Evolutionary conservation across 176 grass and related monocot species (phyloP).

Genomic region (Bolboschoenus planiculmis): DNA sequence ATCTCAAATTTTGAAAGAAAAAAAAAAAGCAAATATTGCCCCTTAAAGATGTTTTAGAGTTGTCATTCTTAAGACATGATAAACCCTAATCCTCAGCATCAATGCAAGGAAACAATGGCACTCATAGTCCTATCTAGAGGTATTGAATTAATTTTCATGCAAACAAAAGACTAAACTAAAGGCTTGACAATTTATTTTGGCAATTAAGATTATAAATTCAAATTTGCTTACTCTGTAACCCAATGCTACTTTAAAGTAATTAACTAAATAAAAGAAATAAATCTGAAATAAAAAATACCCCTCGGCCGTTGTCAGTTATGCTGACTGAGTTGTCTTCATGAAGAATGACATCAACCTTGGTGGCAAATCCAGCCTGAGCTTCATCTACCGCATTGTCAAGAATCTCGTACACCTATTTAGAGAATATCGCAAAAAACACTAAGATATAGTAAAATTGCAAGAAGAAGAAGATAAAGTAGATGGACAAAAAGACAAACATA

Average conservation of each 20-base stretch:
- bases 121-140: neutral
- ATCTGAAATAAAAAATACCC: slow-evolving; percentile 42
- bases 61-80: neutral
- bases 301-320: slow-evolving; percentile 78
- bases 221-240: neutral
- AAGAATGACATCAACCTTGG: slow-evolving; percentile 70
- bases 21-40: neutral
- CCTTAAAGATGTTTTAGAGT: neutral
- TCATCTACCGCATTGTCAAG: slow-evolving; percentile 97
- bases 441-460: neutral
- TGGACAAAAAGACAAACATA: neutral
- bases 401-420: slow-evolving; percentile 67
- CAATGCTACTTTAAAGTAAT: neutral
- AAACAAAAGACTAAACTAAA: neutral
- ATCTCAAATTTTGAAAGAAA: neutral
- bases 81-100: neutral
- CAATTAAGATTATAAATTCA: neutral
- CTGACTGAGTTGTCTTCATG: slow-evolving; percentile 91
- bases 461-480: neutral
- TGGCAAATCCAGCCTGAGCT: slow-evolving; percentile 75
- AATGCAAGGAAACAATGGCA: neutral
- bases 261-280: neutral
- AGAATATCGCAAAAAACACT: neutral
- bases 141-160: neutral
- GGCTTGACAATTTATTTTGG: neutral